Evolutionary conservation across 441 rosid species (phyloP).

Genomic region (Syzygium syzygioides): DNA sequence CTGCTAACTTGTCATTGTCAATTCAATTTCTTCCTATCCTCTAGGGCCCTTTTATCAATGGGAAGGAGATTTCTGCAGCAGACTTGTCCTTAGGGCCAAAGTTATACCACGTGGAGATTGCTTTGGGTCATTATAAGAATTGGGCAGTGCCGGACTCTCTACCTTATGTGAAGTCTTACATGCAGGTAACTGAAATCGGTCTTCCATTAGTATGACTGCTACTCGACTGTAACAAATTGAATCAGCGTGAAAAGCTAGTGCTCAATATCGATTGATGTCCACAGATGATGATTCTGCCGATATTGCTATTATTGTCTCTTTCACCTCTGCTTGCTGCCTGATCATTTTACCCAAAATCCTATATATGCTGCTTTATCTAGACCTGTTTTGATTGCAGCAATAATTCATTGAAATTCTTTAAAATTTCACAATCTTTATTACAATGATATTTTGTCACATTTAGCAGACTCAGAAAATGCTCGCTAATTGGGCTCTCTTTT

Average conservation of each 20-base stretch:
- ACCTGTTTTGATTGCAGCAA: background rate
- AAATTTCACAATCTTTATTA: background rate
- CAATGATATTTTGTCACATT: background rate
- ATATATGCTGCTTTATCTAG: background rate
- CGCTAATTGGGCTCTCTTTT: background rate
- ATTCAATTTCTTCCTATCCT: background rate
- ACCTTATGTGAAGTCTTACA: slow-evolving; percentile 39
- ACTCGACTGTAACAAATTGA: background rate
- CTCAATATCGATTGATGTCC: background rate
- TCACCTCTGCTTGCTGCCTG: background rate
- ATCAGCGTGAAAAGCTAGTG: background rate
- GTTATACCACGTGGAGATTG: slow-evolving; percentile 58
- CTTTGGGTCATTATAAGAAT: slow-evolving; percentile 61
- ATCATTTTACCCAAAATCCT: background rate
- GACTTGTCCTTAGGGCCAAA: slow-evolving; percentile 63
- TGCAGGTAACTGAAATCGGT: slow-evolving; percentile 35
- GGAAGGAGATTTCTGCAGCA: slow-evolving; percentile 57
- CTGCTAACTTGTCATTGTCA: background rate
- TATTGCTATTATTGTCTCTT: background rate
- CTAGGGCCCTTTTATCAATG: slow-evolving; percentile 66
- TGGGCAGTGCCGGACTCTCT: slow-evolving; percentile 71
- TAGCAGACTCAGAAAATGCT: background rate
- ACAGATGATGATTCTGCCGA: background rate
- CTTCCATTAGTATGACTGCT: background rate
- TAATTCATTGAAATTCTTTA: background rate